These are phyloP conservation scores for Grigorovia yakushimaensis DNA, from an alignment of 805 yeast species.

Conservation along the genomic window DNA sequence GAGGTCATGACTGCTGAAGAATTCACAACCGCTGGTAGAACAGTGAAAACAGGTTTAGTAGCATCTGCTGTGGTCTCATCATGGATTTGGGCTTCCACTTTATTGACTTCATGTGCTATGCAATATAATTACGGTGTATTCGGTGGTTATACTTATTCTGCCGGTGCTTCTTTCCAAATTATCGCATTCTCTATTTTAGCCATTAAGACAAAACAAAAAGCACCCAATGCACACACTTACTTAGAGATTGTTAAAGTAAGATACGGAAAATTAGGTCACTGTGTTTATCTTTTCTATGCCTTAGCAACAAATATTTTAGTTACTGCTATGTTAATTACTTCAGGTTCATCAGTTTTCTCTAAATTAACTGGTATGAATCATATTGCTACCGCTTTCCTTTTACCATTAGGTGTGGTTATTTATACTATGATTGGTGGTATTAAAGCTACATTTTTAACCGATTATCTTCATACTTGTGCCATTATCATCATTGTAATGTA, in stretches of 20 bases:
- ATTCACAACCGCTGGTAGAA: slow-evolving; percentile 85
- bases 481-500: slow-evolving; percentile 66
- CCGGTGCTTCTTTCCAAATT: slow-evolving; percentile 88
- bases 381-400: slow-evolving; percentile 70
- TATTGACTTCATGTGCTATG: slow-evolving; percentile 66
- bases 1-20: slow-evolving; percentile 90
- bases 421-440: slow-evolving; percentile 77
- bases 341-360: slow-evolving; percentile 76
- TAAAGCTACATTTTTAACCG: slow-evolving; percentile 73
- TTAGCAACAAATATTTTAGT: slow-evolving; percentile 81
- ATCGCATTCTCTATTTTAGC: slow-evolving; percentile 80
- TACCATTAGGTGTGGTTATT: slow-evolving; percentile 71
- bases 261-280: slow-evolving; percentile 70
- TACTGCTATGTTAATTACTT: slow-evolving; percentile 85
- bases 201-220: slow-evolving; percentile 77
- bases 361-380: slow-evolving; percentile 77
- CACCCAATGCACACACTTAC: slow-evolving; percentile 89
- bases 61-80: slow-evolving; percentile 87
- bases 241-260: slow-evolving; percentile 74
- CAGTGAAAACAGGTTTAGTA: slow-evolving; percentile 75
- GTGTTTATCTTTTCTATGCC: slow-evolving; percentile 66
- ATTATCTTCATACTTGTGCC: slow-evolving; percentile 72
- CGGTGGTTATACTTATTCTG: slow-evolving; percentile 78
- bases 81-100: slow-evolving; percentile 91
- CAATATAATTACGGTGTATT: slow-evolving; percentile 69